Base-by-base conservation (phyloP, 352 stramenopile species). In the Phytopythium litorale region DNA sequence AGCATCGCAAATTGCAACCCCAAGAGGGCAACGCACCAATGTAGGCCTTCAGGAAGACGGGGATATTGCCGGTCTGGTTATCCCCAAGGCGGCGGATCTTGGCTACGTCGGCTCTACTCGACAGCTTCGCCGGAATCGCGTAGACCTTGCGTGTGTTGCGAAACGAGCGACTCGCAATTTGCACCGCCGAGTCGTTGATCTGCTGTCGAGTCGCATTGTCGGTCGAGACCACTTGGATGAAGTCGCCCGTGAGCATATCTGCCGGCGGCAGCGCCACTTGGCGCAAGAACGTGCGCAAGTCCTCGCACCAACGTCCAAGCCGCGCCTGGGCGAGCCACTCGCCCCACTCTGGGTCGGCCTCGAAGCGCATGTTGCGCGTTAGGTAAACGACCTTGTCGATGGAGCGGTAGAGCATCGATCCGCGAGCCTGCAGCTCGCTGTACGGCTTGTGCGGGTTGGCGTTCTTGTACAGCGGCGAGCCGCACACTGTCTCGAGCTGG, bases 341-440 rank as follows among this genome's bases (percentile, higher is more conserved):
- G 0, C 63, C 63, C 63, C 67, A 73, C 30, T 68, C 45, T 2
- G 63, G 59, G 37, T 73, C 67, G 16, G 52, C 25, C 6, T 4
- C 1, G 28, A 73, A 73, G 2, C 67, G 59, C 58, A 70, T 73
- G 25, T 70, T 68, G 4, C 63, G 33, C 1, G 28, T 62, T n/a
- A 70, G 42, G 28, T 68, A 70, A 2, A 73, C 38, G 1, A 70
- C 67, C 49, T 73, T 73, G 28, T 9, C 32, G 16, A 73, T 64
- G 0, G 25, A 21, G 23, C n/a, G 60, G 37, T 73, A 73, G 1
- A 70, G 23, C 1, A 15, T 19, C 0, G 8, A 37, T 21, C 59
- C 63, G 13, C 56, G 51, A 0, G 49, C 12, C 42, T 70, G 56
- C 9, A 25, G 4, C 16, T n/a, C 6, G 13, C 25, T 64, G n/a